phyloP scores from a whole-genome alignment of 257 asterid species.

The Scutellaria galericulata region DNA sequence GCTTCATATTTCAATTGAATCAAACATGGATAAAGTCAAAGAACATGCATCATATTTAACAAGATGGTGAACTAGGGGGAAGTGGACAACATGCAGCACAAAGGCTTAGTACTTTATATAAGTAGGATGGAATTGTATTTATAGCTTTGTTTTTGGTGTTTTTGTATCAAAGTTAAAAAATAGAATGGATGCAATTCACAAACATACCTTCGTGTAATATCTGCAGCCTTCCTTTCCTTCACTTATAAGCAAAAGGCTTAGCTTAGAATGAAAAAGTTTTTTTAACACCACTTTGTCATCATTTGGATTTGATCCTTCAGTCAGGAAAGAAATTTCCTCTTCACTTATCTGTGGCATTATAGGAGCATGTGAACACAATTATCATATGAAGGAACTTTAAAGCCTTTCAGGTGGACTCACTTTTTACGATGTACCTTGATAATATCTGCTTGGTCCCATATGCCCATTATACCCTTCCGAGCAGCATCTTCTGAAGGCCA shows the following conservation, averaged over 20 bases:
- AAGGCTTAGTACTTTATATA: neutral
- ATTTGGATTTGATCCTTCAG: conserved; percentile 67
- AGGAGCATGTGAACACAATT: conserved; percentile 16
- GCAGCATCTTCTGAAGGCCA: conserved; percentile 97
- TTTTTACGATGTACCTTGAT: conserved; percentile 64
- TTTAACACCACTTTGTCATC: conserved; percentile 74
- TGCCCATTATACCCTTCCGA: conserved; percentile 68
- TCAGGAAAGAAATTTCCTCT: conserved; percentile 83
- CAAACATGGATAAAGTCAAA: neutral
- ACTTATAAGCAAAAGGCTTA: conserved; percentile 73
- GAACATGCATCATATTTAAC: neutral
- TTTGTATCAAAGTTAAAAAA: too few relatives aligned
- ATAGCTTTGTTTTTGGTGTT: too few relatives aligned
- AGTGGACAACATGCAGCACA: neutral
- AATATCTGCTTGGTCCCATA: conserved; percentile 87
- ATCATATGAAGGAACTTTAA: neutral
- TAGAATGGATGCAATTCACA: neutral
- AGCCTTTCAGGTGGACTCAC: neutral
- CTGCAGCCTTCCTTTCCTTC: conserved; percentile 90
- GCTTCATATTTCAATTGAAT: neutral
- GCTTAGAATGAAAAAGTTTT: conserved; percentile 81
- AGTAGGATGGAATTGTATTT: neutral
- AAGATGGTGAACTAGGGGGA: neutral
- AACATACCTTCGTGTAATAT: conserved; percentile 81
- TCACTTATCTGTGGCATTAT: conserved; percentile 72